These are phyloP conservation scores for Aleurites moluccanus DNA, from an alignment of 441 rosid genomes.

Conservation along the genomic window DNA sequence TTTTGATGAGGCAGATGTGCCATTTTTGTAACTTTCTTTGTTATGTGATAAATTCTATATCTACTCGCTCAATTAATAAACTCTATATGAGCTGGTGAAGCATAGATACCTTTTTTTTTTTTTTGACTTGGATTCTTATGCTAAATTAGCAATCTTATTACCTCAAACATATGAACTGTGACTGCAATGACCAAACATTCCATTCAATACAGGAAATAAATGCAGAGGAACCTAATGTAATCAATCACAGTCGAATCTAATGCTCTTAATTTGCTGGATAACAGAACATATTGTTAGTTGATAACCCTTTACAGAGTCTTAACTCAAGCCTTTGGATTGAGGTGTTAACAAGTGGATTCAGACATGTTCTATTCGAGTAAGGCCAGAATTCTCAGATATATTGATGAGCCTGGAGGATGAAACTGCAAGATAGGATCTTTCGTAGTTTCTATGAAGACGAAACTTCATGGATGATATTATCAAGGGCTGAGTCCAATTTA, in stretches of 20 bases:
- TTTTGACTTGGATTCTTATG: not conserved
- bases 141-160: not conserved
- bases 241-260: not conserved
- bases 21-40: not conserved
- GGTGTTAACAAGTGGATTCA: not conserved
- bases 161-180: not conserved
- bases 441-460: not conserved
- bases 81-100: not conserved
- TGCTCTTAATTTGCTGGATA: not conserved
- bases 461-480: not conserved
- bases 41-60: not conserved
- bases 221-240: not conserved
- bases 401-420: not conserved
- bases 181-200: not conserved
- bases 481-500: not conserved
- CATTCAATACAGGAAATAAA: not conserved
- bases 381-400: not conserved
- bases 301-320: not conserved
- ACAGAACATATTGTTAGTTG: not conserved
- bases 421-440: not conserved
- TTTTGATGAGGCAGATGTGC: not conserved
- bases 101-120: not conserved
- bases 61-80: not conserved
- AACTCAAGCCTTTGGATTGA: not conserved
- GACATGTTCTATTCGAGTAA: not conserved